These are phyloP conservation scores for Brasilioporus rufonigricans DNA, from an alignment of 768 basidiomycete genomes.

Conservation along the genomic window DNA sequence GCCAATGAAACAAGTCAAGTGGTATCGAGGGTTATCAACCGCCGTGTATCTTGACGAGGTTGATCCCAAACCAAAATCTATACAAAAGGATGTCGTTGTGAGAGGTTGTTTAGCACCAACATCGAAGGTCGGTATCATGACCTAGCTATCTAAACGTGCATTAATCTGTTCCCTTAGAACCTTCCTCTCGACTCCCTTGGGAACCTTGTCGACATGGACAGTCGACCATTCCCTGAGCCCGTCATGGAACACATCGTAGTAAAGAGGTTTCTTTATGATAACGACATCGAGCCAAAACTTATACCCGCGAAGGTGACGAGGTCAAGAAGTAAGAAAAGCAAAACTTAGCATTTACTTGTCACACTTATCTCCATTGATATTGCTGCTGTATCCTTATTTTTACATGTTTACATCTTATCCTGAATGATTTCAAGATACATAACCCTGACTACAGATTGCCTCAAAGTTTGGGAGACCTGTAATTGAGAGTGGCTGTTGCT, in stretches of 20 bases:
- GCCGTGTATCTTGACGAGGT: slow-evolving; percentile 63
- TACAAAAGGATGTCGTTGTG: slow-evolving; percentile 39
- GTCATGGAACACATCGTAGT: slow-evolving; percentile 65
- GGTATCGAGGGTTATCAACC: slow-evolving; percentile 69
- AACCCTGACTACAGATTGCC: not conserved
- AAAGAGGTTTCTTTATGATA: slow-evolving; percentile 80
- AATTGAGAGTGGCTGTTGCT: slow-evolving; percentile 63
- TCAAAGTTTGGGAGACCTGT: slow-evolving; percentile 38
- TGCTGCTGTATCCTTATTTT: slow-evolving; percentile 34
- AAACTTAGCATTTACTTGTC: slow-evolving; percentile 26
- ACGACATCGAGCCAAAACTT: slow-evolving; percentile 47
- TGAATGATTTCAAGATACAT: not conserved
- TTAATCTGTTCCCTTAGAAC: slow-evolving; percentile 39
- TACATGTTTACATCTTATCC: slow-evolving; percentile 8
- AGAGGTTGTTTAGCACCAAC: slow-evolving; percentile 70
- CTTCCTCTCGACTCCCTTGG: slow-evolving; percentile 68
- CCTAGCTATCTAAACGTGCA: not conserved
- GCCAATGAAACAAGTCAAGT: slow-evolving; percentile 64
- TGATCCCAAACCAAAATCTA: slow-evolving; percentile 46
- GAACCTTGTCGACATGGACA: slow-evolving; percentile 58
- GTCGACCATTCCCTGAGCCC: slow-evolving; percentile 52
- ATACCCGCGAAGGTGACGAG: slow-evolving; percentile 50
- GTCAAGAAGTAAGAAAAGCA: slow-evolving; percentile 51
- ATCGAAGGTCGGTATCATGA: slow-evolving; percentile 54
- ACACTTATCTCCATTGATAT: slow-evolving; percentile 20